Evolutionary conservation across 2,329 filamentous ascomycete genomes (phyloP).

Genomic region (Lojkania enalia): DNA sequence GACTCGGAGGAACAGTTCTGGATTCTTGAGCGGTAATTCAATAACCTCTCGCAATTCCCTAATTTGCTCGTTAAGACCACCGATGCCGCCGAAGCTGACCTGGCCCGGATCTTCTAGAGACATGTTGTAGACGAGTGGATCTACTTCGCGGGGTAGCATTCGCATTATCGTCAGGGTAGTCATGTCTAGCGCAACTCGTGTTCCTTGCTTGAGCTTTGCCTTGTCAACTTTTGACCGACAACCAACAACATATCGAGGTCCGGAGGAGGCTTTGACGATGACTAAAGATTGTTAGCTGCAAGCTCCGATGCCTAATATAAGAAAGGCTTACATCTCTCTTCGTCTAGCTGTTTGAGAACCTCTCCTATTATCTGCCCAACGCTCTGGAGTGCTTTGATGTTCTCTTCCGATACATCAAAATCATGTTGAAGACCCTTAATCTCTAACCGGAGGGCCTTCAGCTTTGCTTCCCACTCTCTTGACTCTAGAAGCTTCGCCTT

Average conservation of each 20-base stretch:
- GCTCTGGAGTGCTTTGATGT: conserved; percentile 98
- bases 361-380: conserved; percentile 99
- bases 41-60: conserved; percentile 96
- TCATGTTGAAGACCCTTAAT: conserved; percentile 95
- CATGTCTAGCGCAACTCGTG: conserved; percentile 97
- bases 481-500: conserved; percentile 73
- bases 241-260: conserved; percentile 95
- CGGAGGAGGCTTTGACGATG: conserved; percentile 97
- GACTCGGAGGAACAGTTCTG: conserved; percentile 92
- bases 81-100: conserved; percentile 96
- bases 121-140: conserved; percentile 99
- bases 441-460: conserved; percentile 89
- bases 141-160: conserved; percentile 97
- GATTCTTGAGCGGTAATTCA: conserved; percentile 96
- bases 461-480: conserved; percentile 97
- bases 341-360: conserved; percentile 97
- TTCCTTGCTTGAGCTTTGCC: conserved; percentile 95
- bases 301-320: conserved; percentile 53
- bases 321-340: conserved; percentile 83
- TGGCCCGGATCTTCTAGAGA: conserved; percentile 96
- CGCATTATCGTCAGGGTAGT: conserved; percentile 99
- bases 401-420: conserved; percentile 96
- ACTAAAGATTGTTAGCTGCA: conserved; percentile 58
- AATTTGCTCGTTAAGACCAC: conserved; percentile 97
- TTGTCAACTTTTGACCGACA: conserved; percentile 99